phyloP scores from a whole-genome alignment of 2,329 filamentous ascomycete genomes.

The Aureobasidium zeae region DNA sequence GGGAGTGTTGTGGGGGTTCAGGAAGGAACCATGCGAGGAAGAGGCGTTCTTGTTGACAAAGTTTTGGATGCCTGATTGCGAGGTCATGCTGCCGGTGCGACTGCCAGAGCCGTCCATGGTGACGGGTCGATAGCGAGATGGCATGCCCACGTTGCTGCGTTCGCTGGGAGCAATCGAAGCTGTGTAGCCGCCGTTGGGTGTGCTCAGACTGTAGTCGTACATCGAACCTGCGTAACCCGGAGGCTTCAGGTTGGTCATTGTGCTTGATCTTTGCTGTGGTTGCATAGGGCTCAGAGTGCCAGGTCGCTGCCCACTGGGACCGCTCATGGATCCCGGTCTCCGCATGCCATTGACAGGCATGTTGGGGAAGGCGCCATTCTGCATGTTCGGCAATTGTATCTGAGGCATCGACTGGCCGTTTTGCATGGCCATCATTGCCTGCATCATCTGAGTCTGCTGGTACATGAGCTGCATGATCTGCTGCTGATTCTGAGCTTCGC shows the following conservation, averaged over 20 bases:
- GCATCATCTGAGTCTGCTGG: constrained; percentile 33
- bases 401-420: constrained; percentile 22
- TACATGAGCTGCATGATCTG: constrained; percentile 32
- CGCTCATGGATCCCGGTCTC: constrained; percentile 35
- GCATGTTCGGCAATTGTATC: constrained; percentile 12
- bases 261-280: constrained; percentile 27
- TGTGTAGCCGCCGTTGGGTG: constrained; percentile 53
- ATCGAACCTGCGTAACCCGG: constrained; percentile 29
- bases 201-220: constrained; percentile 32
- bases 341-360: constrained; percentile 7
- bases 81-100: constrained; percentile 34
- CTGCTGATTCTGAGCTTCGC: constrained; percentile 17
- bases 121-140: constrained; percentile 83
- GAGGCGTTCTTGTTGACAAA: constrained; percentile 14
- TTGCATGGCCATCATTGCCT: constrained; percentile 32
- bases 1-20: constrained; percentile 26
- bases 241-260: constrained; percentile 20
- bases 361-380: constrained; percentile 8
- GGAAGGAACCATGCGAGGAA: constrained; percentile 19
- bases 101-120: constrained; percentile 31
- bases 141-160: constrained; percentile 84
- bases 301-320: constrained; percentile 41
- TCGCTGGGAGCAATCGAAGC: constrained; percentile 92
- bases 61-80: constrained; percentile 11
- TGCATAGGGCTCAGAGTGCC: constrained; percentile 59